These are phyloP conservation scores for Leucogyrophana mollusca DNA, from an alignment of 768 basidiomycete genomes.

Conservation along the genomic window DNA sequence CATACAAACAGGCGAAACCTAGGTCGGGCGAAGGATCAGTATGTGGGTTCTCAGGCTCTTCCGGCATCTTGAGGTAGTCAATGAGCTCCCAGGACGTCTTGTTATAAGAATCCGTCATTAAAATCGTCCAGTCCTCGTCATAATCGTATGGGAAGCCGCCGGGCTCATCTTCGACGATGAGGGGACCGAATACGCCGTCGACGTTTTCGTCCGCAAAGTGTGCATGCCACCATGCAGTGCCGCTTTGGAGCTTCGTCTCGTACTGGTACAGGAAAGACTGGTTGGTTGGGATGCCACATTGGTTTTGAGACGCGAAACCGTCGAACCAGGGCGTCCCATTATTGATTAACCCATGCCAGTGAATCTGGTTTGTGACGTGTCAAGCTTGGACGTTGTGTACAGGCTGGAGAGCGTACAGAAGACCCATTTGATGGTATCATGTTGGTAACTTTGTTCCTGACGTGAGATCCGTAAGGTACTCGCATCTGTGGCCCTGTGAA, in stretches of 20 bases:
- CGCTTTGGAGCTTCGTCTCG: not conserved
- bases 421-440: not conserved
- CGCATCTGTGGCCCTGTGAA: constrained; percentile 3
- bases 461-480: not conserved
- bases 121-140: constrained; percentile 3
- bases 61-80: not conserved
- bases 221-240: constrained; percentile 1
- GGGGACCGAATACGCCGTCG: constrained; percentile 1
- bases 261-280: not conserved
- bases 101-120: constrained; percentile 2
- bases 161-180: constrained; percentile 2
- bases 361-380: not conserved
- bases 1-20: not conserved
- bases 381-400: no score
- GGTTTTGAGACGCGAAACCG: constrained; percentile 2
- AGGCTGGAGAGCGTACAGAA: not conserved
- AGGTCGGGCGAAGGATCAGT: not conserved
- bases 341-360: constrained; percentile 2
- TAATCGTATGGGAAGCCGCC: constrained; percentile 1
- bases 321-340: constrained; percentile 1
- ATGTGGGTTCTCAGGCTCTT: not conserved
- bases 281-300: not conserved
- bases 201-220: not conserved
- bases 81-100: constrained; percentile 1
- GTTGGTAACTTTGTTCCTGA: not conserved